Base-by-base conservation (phyloP, 257 asterid genomes). In the Gynochthodes officinalis region DNA sequence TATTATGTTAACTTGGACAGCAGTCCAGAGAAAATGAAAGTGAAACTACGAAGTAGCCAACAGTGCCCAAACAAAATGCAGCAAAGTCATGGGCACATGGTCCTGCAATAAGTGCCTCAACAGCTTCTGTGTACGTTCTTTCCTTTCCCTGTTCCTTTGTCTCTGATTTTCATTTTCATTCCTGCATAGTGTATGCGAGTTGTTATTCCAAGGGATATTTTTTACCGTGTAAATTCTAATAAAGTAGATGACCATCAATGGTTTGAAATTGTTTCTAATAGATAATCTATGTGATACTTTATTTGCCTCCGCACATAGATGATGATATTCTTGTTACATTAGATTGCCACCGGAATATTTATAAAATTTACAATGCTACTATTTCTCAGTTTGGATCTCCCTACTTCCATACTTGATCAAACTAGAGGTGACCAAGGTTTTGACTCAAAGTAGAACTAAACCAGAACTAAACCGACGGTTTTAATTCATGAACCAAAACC, bases 11-110 rank as follows among this genome's bases (percentile, higher is more conserved):
- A 50, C 23, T 21, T 19, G 73, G 43, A 68, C 43, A 67, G 32
- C 12, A 33, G 58, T 48, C 28, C 27, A 46, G 74, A 33, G 27
- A 62, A 25, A 33, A 43, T 30, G 44, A 64, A 76, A 73, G 68
- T 44, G 73, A 55, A 37, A 49, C n/a, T 53, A 50, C 64, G 70
- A 57, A 77, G 76, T 75, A 70, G 79, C 87, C 85, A 82, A 85
- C 70, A 40, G 23, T 64, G 73, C 77, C 70, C 66, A 73, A 76
- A 82, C 86, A 77, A 78, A 35, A 42, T 70, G 48, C 57, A 49
- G 54, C 50, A 57, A 67, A 64, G 72, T 30, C 60, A 78, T 35
- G 39, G 70, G 30, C 49, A 27, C 75, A 58, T 76, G 83, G 79
- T 82, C 78, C 65, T 73, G 78, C 71, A 68, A 77, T 70, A 37